Base-by-base conservation (phyloP, 257 asterid species). In the Solanum habrochaites region DNA sequence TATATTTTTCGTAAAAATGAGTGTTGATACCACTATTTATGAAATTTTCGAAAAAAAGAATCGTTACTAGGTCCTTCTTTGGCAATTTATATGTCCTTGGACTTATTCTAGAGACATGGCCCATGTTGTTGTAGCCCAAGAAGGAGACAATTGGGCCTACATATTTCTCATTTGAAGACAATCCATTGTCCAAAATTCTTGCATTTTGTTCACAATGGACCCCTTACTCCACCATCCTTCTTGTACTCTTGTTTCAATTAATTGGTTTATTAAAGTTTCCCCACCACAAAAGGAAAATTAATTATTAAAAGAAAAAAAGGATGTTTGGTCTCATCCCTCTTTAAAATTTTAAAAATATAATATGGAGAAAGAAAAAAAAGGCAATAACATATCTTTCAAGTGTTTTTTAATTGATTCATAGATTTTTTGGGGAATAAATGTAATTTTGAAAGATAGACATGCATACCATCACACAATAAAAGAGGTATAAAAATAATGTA, bases 141-240 rank as follows among this genome's bases (percentile, higher is more conserved):
- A 81, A 21, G 85, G 85, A 49, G 85, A 81, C 85, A 81, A 49
- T 49, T 81, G 67, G 83, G 67, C 85, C 85, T 49, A 81, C 85
- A 49, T 80, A 80, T 81, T 49, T 29, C 85, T 31, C 85, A 81
- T 81, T 81, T 49, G 85, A 31, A 49, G 45, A 81, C 45, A 81
- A 49, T 49, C 29, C 39, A 16, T 49, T 49, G 31, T 81, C 70
- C 43, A 81, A 81, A 81, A 81, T 11, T 81, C 18, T 81, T 81
- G 45, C 70, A 81, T 81, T 31, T 73, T 15, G 23, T 73, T 49
- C 45, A 49, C 85, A 81, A 9, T 31, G 40, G 85, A 49, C 70
- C 85, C 85, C 45, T 81, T 52, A 20, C 21, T 81, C 85, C 85
- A 81, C 85, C 69, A 49, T 81, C 70, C 45, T 49, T 49, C 47